phyloP scores from a whole-genome alignment of 805 yeast genomes.

The Wickerhamiella hasegawae region DNA sequence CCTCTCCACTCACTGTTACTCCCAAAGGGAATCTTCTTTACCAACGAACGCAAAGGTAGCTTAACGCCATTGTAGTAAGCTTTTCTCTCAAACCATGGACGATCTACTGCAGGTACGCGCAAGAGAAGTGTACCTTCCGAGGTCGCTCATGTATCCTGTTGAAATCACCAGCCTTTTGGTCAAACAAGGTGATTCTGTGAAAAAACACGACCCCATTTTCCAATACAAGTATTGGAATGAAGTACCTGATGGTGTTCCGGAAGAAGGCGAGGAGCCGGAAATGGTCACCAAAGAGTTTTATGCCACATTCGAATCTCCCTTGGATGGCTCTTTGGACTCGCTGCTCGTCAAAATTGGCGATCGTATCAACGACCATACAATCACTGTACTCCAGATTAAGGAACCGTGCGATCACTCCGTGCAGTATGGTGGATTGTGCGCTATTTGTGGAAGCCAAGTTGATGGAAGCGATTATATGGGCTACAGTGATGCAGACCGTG shows the following conservation, averaged over 20 bases:
- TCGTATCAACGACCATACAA: constrained; percentile 32
- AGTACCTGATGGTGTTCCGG: constrained; percentile 24
- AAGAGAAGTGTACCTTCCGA: constrained; percentile 28
- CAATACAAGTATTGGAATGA: constrained; percentile 52
- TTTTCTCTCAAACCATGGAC: neutral
- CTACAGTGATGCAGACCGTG: constrained; percentile 49
- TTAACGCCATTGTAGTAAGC: neutral
- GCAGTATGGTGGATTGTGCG: constrained; percentile 91
- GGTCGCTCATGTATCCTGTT: constrained; percentile 51
- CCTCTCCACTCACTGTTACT: neutral
- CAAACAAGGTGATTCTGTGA: constrained; percentile 29
- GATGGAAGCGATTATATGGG: constrained; percentile 64
- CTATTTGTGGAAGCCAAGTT: constrained; percentile 72
- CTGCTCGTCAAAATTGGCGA: constrained; percentile 43
- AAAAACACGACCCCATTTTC: constrained; percentile 38
- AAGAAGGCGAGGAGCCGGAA: constrained; percentile 20
- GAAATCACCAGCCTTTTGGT: constrained; percentile 37
- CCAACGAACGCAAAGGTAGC: neutral
- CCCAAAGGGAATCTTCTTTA: neutral
- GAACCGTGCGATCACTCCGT: constrained; percentile 89
- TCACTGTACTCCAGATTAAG: constrained; percentile 37
- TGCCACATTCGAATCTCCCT: constrained; percentile 59
- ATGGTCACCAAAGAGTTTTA: constrained; percentile 24
- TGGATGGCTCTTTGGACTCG: constrained; percentile 47
- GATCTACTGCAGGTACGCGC: neutral